phyloP scores from a whole-genome alignment of 2,329 filamentous ascomycete species.

The Fusarium fujikuroi region DNA sequence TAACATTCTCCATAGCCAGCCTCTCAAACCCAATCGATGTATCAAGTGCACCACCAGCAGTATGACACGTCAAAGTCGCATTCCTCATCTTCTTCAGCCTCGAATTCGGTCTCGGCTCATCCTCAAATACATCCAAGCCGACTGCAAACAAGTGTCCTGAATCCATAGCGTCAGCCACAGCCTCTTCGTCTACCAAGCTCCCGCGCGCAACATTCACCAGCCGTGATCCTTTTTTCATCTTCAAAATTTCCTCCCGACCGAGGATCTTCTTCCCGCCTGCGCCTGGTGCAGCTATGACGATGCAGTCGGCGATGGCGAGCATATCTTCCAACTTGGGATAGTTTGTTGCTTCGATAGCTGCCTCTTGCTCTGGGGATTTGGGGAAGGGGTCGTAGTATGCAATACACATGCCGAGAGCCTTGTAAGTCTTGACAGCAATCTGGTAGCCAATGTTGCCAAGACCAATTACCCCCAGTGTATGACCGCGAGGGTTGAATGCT shows the following conservation, averaged over 20 bases:
- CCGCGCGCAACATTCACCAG: slow-evolving; percentile 64
- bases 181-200: slow-evolving; percentile 21
- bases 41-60: slow-evolving; percentile 65
- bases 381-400: slow-evolving; percentile 61
- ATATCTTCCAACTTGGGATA: slow-evolving; percentile 7
- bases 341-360: slow-evolving; percentile 55
- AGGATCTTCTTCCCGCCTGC: slow-evolving; percentile 22
- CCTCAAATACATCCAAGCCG: slow-evolving; percentile 45
- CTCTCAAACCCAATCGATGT: slow-evolving; percentile 65
- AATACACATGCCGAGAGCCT: slow-evolving; percentile 67
- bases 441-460: slow-evolving; percentile 65
- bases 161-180: slow-evolving; percentile 31
- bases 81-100: slow-evolving; percentile 47
- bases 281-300: slow-evolving; percentile 14
- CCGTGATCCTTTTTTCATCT: slow-evolving; percentile 62
- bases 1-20: slow-evolving; percentile 64
- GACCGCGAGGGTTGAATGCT: slow-evolving; percentile 66
- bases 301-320: slow-evolving; percentile 18
- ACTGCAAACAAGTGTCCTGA: slow-evolving; percentile 17
- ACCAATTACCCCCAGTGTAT: slow-evolving; percentile 67
- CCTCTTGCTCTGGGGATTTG: slow-evolving; percentile 54
- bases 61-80: slow-evolving; percentile 62
- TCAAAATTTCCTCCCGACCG: slow-evolving; percentile 40
- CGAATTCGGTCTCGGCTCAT: slow-evolving; percentile 24
- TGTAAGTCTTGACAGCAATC: slow-evolving; percentile 65